Percentiles rank a stretch among this genome's conserved stretches.
Conservation (phyloP, 768 basidiomycete genomes). For the Boletellus emodensis region DNA sequence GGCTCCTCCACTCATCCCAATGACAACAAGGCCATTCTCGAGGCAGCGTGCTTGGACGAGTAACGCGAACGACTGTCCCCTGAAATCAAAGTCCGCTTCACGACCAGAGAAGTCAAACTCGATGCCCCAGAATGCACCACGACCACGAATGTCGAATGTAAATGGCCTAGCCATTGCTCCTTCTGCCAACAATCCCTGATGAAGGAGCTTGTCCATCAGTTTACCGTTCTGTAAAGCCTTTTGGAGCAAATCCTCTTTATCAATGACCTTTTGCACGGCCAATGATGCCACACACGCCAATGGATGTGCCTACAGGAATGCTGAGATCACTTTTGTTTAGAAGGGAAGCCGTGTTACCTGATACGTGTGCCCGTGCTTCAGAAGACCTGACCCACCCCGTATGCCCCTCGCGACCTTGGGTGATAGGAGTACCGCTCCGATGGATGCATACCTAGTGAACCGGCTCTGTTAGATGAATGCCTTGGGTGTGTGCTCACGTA, state of each 20-base stretch:
- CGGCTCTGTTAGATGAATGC: conserved; percentile 5
- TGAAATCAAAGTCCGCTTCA: conserved; percentile 46
- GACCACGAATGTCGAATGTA: conserved; percentile 78
- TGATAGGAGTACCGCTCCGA: conserved; percentile 79
- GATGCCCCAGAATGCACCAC: conserved; percentile 79
- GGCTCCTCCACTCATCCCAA: conserved; percentile 71
- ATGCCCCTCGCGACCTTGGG: conserved; percentile 69
- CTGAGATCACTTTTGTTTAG: conserved; percentile 1
- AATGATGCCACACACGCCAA: conserved; percentile 74
- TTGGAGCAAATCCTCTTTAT: conserved; percentile 64
- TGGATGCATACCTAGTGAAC: conserved; percentile 61
- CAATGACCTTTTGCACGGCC: conserved; percentile 74
- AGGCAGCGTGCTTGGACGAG: conserved; percentile 67
- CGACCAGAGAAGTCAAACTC: conserved; percentile 68
- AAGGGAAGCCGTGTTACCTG: conserved; percentile 41
- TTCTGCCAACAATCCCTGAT: conserved; percentile 49
- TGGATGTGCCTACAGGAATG: conserved; percentile 55
- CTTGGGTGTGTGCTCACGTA: conserved; percentile 31
- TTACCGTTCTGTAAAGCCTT: conserved; percentile 58
- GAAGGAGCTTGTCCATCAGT: conserved; percentile 55
- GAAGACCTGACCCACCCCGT: conserved; percentile 60
- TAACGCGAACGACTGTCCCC: conserved; percentile 57
- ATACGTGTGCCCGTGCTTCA: conserved; percentile 86
- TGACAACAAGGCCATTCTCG: conserved; percentile 61
- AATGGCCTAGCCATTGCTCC: conserved; percentile 59